These are phyloP conservation scores for Vitis riparia DNA, from an alignment of 164 flowering plant genomes.

Conservation along the genomic window DNA sequence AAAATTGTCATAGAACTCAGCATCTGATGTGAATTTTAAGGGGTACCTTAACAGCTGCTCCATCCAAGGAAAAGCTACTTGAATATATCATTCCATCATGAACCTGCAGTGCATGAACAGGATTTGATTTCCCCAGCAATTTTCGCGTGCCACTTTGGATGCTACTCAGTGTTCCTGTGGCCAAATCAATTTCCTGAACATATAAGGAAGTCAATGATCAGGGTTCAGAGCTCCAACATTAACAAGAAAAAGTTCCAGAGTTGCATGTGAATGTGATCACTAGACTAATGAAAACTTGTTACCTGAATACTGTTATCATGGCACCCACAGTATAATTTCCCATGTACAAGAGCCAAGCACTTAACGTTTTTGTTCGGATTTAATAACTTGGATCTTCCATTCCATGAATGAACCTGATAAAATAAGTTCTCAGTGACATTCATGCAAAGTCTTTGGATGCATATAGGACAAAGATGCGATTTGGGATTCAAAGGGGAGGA, in stretches of 20 bases:
- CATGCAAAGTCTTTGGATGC: not conserved
- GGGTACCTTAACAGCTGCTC: constrained; percentile 69
- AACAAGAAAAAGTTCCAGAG: not conserved
- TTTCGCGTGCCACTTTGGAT: constrained; percentile 66
- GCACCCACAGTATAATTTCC: constrained; percentile 80
- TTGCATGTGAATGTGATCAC: not conserved
- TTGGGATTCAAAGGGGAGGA: not conserved
- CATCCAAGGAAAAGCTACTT: constrained; percentile 62
- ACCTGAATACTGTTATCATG: constrained; percentile 78
- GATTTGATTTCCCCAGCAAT: constrained; percentile 58
- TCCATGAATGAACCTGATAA: constrained; percentile 71
- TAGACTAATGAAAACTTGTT: constrained; percentile 2
- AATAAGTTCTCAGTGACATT: not conserved
- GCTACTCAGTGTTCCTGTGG: constrained; percentile 54
- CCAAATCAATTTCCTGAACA: constrained; percentile 77
- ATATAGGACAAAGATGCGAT: not conserved
- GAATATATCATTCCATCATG: constrained; percentile 58
- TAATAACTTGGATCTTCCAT: constrained; percentile 58
- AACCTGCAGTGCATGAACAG: constrained; percentile 56
- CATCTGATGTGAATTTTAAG: not conserved
- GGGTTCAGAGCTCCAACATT: not conserved
- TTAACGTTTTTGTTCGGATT: constrained; percentile 56
- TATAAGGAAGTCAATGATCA: not conserved
- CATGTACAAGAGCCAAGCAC: constrained; percentile 62
- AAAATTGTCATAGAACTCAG: not conserved